Evolutionary conservation across 2,329 filamentous ascomycete genomes (phyloP).

Genomic region (Fusarium fracticaudum): DNA sequence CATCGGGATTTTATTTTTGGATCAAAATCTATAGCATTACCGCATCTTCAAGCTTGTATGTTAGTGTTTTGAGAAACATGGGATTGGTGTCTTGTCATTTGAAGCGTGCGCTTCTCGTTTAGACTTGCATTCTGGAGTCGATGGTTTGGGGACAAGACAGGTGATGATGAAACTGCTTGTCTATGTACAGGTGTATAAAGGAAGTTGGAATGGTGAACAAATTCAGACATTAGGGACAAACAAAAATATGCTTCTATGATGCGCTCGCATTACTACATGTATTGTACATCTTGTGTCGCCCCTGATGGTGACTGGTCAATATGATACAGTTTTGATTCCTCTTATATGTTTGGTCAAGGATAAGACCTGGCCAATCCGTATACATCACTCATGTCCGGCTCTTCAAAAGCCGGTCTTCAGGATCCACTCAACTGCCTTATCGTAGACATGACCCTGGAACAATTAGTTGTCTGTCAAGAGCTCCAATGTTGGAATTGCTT

Average conservation of each 20-base stretch:
- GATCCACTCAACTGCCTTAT: constrained; percentile 46
- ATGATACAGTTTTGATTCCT: constrained; percentile 41
- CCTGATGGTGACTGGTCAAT: constrained; percentile 36
- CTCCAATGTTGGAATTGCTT: neutral
- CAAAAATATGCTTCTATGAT: constrained; percentile 36
- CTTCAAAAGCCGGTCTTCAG: constrained; percentile 48
- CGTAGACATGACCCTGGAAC: constrained; percentile 48
- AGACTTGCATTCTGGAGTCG: constrained; percentile 46
- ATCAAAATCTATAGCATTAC: constrained; percentile 25
- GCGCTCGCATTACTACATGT: constrained; percentile 44
- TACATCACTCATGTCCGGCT: neutral
- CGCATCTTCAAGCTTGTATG: constrained; percentile 41
- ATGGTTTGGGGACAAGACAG: constrained; percentile 37
- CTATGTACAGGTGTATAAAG: constrained; percentile 36
- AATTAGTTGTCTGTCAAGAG: neutral
- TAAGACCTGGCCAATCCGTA: neutral
- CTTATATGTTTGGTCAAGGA: neutral
- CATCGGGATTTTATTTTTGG: constrained; percentile 30
- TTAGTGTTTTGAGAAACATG: constrained; percentile 43
- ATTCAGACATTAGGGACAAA: constrained; percentile 39
- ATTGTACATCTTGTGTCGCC: constrained; percentile 43
- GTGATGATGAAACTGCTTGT: constrained; percentile 37
- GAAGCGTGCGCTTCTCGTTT: constrained; percentile 42
- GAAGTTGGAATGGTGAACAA: constrained; percentile 40
- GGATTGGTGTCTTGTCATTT: constrained; percentile 41